Conservation (phyloP, 2,329 filamentous ascomycete species). For the Blastomyces percursus region DNA sequence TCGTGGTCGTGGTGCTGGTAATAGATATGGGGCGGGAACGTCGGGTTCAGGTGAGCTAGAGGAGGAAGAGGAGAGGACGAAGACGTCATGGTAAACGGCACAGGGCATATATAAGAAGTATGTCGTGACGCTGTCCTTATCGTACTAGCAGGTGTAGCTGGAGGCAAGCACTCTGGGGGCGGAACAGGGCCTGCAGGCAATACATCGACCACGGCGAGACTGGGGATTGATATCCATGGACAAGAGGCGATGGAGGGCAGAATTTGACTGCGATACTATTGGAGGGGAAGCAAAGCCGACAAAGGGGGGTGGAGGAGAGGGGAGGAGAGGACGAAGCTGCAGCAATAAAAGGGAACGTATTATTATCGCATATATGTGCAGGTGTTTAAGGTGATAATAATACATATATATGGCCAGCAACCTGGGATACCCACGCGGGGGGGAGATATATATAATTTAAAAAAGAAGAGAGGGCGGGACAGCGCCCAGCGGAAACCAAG, state of each 20-base stretch:
- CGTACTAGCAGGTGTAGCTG: background rate
- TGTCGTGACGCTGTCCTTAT: background rate
- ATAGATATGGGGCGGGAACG: conserved; percentile 3
- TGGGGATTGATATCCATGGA: background rate
- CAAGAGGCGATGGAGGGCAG: background rate
- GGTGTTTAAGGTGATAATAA: no score
- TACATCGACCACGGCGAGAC: background rate
- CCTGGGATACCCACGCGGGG: no score
- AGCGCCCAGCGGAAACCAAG: conserved; percentile 13
- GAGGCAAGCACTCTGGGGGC: background rate
- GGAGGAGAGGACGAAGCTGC: no score
- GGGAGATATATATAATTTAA: no score
- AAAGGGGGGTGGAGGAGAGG: no score
- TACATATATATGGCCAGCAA: background rate
- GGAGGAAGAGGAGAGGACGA: conserved; percentile 4
- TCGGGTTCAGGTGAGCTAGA: no score
- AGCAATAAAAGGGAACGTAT: no score
- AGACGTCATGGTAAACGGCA: background rate
- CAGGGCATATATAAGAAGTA: no score
- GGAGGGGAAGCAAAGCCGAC: background rate
- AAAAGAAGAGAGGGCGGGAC: conserved; percentile 8
- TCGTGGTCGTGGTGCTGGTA: conserved; percentile 17
- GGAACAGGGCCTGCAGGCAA: no score
- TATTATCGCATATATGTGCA: background rate
- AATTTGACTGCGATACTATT: background rate